These are phyloP conservation scores for Syncephalastrum racemosum DNA, from an alignment of 371 early-diverging fungal genomes.

Conservation along the genomic window DNA sequence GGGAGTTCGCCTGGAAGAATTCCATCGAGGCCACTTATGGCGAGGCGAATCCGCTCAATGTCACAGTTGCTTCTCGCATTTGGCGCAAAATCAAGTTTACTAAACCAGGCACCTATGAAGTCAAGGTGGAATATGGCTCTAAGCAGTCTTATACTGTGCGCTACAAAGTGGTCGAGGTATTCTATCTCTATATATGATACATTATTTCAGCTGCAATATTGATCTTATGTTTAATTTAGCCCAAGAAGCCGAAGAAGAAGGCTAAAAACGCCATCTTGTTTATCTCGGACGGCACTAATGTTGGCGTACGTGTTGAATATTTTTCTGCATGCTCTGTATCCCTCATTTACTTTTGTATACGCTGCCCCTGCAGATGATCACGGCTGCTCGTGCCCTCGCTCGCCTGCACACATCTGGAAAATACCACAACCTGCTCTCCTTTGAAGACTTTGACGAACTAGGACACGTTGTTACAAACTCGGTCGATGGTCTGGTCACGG, in stretches of 20 bases:
- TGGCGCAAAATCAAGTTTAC: conserved; percentile 59
- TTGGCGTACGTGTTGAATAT: conserved; percentile 33
- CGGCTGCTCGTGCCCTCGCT: conserved; percentile 59
- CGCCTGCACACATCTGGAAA: conserved; percentile 58
- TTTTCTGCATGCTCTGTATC: not conserved
- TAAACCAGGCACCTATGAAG: conserved; percentile 59
- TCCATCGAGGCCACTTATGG: conserved; percentile 49
- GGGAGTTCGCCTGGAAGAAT: conserved; percentile 55
- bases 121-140: conserved; percentile 39
- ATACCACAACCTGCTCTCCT: conserved; percentile 55
- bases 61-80: conserved; percentile 50
- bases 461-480: conserved; percentile 74
- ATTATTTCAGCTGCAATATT: no score
- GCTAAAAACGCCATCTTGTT: conserved; percentile 75
- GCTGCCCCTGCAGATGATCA: conserved; percentile 45
- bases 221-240: conserved; percentile 11
- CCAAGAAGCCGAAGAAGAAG: conserved; percentile 55
- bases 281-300: conserved; percentile 74
- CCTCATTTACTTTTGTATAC: not conserved
- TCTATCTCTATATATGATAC: not conserved
- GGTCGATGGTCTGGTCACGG: conserved; percentile 71
- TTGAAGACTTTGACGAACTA: conserved; percentile 65
- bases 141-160: conserved; percentile 36
- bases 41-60: conserved; percentile 43
- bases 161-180: conserved; percentile 36